Conservation (phyloP, 371 early-diverging fungal species). For the Chytridium lagenaria region DNA sequence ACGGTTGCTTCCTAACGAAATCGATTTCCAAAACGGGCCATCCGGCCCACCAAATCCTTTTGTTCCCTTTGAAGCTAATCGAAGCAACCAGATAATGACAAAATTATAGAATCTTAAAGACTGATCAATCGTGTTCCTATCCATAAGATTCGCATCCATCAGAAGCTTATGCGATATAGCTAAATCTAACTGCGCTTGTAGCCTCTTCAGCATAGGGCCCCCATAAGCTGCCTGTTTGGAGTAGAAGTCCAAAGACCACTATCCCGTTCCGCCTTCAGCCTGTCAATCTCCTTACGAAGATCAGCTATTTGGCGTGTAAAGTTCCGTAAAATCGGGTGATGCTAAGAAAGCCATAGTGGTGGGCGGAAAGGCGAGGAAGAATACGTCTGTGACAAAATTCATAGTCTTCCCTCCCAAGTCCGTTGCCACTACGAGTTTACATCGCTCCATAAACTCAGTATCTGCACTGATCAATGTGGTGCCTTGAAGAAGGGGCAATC, state of each 20-base stretch:
- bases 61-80: slow-evolving; percentile 24
- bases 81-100: slow-evolving; percentile 79
- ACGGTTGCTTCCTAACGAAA: slow-evolving; percentile 42
- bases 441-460: slow-evolving; percentile 66
- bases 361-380: slow-evolving; percentile 77
- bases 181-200: slow-evolving; percentile 49
- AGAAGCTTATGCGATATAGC: slow-evolving; percentile 68
- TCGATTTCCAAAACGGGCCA: slow-evolving; percentile 34
- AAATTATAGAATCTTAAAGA: slow-evolving; percentile 79
- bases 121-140: slow-evolving; percentile 66
- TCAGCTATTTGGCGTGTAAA: slow-evolving; percentile 73
- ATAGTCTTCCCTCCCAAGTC: slow-evolving; percentile 37
- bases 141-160: slow-evolving; percentile 78
- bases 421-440: slow-evolving; percentile 49
- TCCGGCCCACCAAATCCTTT: slow-evolving; percentile 23
- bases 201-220: slow-evolving; percentile 38
- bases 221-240: slow-evolving; percentile 57
- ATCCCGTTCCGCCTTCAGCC: slow-evolving; percentile 50
- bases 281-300: slow-evolving; percentile 56
- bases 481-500: slow-evolving; percentile 20
- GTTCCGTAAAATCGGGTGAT: slow-evolving; percentile 71
- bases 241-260: slow-evolving; percentile 40
- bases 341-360: slow-evolving; percentile 83
- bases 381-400: slow-evolving; percentile 90
- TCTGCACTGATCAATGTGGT: slow-evolving; percentile 80